phyloP scores from a whole-genome alignment of 2,329 filamentous ascomycete genomes.

The Microcyclospora pomicola region DNA sequence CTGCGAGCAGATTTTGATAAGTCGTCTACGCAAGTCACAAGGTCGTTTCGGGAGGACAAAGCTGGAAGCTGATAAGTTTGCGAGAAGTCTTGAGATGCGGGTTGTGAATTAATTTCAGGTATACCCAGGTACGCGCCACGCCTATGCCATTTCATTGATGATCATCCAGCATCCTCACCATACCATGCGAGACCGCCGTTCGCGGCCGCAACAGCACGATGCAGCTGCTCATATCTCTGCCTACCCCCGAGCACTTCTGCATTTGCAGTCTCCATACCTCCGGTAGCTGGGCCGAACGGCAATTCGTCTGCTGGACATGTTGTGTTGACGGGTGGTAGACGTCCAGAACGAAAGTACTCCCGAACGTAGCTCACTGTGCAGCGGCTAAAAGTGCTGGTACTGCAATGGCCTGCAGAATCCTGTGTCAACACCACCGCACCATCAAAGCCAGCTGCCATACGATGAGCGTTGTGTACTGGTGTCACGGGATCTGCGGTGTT shows the following conservation, averaged over 20 bases:
- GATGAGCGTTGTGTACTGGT: constrained; percentile 17
- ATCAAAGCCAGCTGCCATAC: constrained; percentile 23
- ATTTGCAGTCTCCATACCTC: not conserved
- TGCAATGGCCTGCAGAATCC: constrained; percentile 21
- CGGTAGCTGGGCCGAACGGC: constrained; percentile 11
- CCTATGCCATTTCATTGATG: too few species aligned
- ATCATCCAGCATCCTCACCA: not conserved
- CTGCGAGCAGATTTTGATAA: too few species aligned
- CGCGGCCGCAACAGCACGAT: constrained; percentile 3
- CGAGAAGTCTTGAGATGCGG: too few species aligned
- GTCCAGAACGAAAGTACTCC: constrained; percentile 21
- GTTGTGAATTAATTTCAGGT: too few species aligned
- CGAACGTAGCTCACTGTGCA: constrained; percentile 19
- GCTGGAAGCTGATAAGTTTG: too few species aligned
- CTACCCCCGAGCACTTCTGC: constrained; percentile 1
- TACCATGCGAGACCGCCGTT: constrained; percentile 4
- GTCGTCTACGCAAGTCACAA: too few species aligned
- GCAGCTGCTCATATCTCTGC: constrained; percentile 1
- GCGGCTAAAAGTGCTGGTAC: constrained; percentile 12
- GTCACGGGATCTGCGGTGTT: constrained; percentile 24
- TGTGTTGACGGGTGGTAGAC: constrained; percentile 15
- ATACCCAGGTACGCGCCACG: too few species aligned
- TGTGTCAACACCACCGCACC: constrained; percentile 20
- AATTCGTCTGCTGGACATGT: constrained; percentile 18
- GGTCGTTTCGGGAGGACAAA: too few species aligned